phyloP scores from a whole-genome alignment of 225 moss, liverwort and hornwort genomes.

The Sphagnum contortum region DNA sequence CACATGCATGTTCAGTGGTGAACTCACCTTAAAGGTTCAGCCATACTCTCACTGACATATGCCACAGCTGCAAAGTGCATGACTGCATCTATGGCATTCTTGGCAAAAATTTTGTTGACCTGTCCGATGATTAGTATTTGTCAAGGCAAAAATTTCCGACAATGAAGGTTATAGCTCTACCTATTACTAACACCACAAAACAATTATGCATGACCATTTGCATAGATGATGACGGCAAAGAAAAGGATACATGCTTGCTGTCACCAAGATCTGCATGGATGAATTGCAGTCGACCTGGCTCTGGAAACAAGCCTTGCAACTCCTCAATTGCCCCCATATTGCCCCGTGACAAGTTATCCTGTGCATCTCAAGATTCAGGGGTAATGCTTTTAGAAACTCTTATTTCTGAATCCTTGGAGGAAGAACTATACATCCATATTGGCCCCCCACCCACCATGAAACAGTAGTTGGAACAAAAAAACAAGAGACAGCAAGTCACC shows the following conservation, averaged over 20 bases:
- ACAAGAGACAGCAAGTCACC: no score
- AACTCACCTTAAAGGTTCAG: conserved; percentile 55
- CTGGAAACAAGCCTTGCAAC: conserved; percentile 66
- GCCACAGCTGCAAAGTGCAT: conserved; percentile 97
- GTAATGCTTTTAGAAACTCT: no score
- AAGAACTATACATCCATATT: no score
- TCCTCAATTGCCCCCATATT: conserved; percentile 76
- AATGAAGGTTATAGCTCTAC: no score
- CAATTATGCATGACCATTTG: no score
- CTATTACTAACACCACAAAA: no score
- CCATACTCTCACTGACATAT: conserved; percentile 92
- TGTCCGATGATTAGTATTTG: conserved; percentile 1
- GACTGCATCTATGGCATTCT: conserved; percentile 82
- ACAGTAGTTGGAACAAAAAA: no score
- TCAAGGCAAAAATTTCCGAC: no score
- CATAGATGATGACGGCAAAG: background rate
- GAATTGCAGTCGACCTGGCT: conserved; percentile 65
- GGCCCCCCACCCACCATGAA: no score
- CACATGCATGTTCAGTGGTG: background rate
- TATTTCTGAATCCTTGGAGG: no score
- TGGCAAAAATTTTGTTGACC: conserved; percentile 67
- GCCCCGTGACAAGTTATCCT: conserved; percentile 95
- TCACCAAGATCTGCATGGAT: conserved; percentile 80
- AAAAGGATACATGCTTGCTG: conserved; percentile 54
- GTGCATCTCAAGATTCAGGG: background rate